Percentiles rank a stretch among this genome's conserved stretches.
phyloP scores from a whole-genome alignment of 2,329 filamentous ascomycete genomes.

The Fusarium euwallaceae region DNA sequence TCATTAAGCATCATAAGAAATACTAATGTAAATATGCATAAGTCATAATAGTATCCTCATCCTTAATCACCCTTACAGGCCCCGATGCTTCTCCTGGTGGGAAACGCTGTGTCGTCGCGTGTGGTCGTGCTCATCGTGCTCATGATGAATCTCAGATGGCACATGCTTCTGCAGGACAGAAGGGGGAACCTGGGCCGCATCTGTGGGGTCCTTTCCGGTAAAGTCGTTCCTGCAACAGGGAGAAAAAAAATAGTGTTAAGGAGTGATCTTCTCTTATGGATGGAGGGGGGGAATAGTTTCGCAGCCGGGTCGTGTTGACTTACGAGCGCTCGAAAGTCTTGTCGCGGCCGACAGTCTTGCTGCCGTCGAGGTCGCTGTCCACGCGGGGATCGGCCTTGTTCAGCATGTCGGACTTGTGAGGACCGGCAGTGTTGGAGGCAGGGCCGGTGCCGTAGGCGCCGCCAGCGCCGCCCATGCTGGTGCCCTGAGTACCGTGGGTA shows the following conservation, averaged over 20 bases:
- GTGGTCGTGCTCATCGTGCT: conserved; percentile 58
- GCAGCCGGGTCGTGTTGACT: conserved; percentile 38
- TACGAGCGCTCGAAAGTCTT: conserved; percentile 59
- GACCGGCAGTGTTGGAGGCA: conserved; percentile 55
- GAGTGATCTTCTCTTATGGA: neutral
- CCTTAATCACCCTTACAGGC: conserved; percentile 53
- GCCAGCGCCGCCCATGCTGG: conserved; percentile 16
- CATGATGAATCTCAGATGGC: conserved; percentile 61
- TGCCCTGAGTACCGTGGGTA: conserved; percentile 30
- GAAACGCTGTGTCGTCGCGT: conserved; percentile 62
- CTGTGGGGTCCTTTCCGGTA: conserved; percentile 61
- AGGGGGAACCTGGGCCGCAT: conserved; percentile 70
- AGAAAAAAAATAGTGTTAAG: conserved; percentile 28
- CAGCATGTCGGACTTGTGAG: conserved; percentile 59
- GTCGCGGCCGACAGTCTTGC: conserved; percentile 63
- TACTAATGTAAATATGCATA: conserved; percentile 39
- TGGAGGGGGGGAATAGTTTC: neutral
- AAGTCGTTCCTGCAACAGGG: conserved; percentile 28
- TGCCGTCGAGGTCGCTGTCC: conserved; percentile 64
- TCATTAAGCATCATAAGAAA: conserved; percentile 30
- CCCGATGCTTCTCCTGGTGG: conserved; percentile 63
- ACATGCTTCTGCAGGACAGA: conserved; percentile 64
- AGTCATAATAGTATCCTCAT: conserved; percentile 13
- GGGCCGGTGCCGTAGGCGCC: conserved; percentile 53
- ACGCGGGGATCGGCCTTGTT: conserved; percentile 68